These are phyloP conservation scores for Lycium barbarum DNA, from an alignment of 257 asterid species.

Conservation along the genomic window DNA sequence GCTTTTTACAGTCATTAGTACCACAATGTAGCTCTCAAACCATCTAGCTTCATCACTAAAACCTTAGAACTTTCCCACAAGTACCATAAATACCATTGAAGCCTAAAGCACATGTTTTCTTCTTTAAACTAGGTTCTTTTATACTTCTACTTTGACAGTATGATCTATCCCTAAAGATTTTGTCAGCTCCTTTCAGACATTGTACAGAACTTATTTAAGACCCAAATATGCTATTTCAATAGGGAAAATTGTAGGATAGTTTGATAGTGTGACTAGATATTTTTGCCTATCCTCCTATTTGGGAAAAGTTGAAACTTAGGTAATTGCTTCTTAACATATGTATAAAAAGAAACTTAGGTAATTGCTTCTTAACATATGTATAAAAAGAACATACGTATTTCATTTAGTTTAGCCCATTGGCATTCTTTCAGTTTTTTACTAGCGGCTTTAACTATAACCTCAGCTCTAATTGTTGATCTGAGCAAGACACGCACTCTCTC, in stretches of 20 bases:
- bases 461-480: background rate
- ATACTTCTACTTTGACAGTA: background rate
- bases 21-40: background rate
- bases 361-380: background rate
- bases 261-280: background rate
- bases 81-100: background rate
- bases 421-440: background rate
- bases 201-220: background rate
- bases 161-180: slow-evolving; percentile 4
- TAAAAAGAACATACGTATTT: background rate
- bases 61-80: background rate
- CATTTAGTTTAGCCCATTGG: background rate
- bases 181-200: background rate
- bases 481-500: background rate
- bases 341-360: background rate
- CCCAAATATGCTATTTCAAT: background rate
- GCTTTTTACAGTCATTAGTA: background rate
- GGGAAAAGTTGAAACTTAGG: background rate
- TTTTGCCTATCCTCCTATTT: background rate
- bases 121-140: background rate
- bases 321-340: background rate
- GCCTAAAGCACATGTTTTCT: background rate
- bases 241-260: background rate
- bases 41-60: background rate
- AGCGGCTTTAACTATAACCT: background rate